Percentiles rank a stretch among this genome's conserved stretches.
Evolutionary conservation across 495 filamentous ascomycete species (phyloP).

Genomic region (Podospora didyma): DNA sequence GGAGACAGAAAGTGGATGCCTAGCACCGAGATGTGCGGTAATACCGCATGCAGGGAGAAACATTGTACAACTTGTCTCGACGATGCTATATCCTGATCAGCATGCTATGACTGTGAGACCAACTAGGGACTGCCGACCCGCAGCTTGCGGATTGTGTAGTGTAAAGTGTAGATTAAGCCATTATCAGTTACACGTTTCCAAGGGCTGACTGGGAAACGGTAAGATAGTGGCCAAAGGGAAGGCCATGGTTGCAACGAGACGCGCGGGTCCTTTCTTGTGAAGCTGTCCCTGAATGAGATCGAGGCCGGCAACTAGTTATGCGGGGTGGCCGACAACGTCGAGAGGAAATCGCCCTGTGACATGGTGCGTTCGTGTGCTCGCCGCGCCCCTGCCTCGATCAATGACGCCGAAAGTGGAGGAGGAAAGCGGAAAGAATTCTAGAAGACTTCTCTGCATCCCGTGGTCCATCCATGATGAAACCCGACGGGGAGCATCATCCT

Average conservation of each 20-base stretch:
- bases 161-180: too few relatives aligned
- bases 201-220: neutral
- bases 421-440: neutral
- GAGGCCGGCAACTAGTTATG: neutral
- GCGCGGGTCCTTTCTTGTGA: neutral
- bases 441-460: slow-evolving; percentile 5
- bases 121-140: too few relatives aligned
- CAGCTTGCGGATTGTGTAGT: too few relatives aligned
- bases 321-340: slow-evolving; percentile 1
- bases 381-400: slow-evolving; percentile 3
- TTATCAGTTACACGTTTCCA: too few relatives aligned
- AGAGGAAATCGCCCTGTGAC: neutral
- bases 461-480: neutral
- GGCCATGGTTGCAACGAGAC: neutral
- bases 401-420: neutral
- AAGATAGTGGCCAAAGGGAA: neutral
- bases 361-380: neutral
- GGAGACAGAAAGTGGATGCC: too few relatives aligned
- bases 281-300: neutral
- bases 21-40: too few relatives aligned
- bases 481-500: neutral
- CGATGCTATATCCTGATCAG: too few relatives aligned
- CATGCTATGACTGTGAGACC: too few relatives aligned
- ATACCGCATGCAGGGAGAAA: too few relatives aligned
- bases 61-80: too few relatives aligned